phyloP scores from a whole-genome alignment of 495 filamentous ascomycete species.

The Penicillium macrosclerotiorum region DNA sequence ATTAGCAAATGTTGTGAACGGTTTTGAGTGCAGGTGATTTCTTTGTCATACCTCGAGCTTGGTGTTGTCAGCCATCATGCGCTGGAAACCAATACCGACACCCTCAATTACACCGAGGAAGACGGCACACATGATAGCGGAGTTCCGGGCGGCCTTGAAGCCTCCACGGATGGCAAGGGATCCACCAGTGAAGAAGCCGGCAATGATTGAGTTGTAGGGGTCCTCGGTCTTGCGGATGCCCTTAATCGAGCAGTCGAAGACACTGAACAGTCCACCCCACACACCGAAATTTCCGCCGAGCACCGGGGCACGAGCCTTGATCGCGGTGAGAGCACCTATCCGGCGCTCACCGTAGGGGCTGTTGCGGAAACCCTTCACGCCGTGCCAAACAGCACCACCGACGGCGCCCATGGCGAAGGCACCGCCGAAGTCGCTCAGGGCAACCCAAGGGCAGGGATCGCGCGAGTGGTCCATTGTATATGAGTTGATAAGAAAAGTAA shows the following conservation, averaged over 20 bases:
- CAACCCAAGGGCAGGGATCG: slow-evolving; percentile 96
- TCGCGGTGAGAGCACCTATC: slow-evolving; percentile 93
- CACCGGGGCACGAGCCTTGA: slow-evolving; percentile 94
- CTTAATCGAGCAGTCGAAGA: slow-evolving; percentile 95
- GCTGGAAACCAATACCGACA: slow-evolving; percentile 94
- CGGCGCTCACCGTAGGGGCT: slow-evolving; percentile 86
- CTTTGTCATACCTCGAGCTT: slow-evolving; percentile 65
- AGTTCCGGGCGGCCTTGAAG: slow-evolving; percentile 82
- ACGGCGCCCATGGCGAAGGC: slow-evolving; percentile 94
- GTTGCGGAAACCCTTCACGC: slow-evolving; percentile 94
- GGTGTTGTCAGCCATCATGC: slow-evolving; percentile 92
- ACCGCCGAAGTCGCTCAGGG: slow-evolving; percentile 93
- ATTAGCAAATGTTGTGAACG: background rate
- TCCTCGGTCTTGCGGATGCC: slow-evolving; percentile 95
- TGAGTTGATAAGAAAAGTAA: too few species aligned
- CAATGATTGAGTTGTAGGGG: slow-evolving; percentile 81
- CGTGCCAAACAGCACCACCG: slow-evolving; percentile 95
- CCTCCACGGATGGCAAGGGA: slow-evolving; percentile 88
- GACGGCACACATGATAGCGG: slow-evolving; percentile 91
- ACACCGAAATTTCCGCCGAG: slow-evolving; percentile 97
- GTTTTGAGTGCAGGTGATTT: slow-evolving; percentile 1
- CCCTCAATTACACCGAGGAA: slow-evolving; percentile 95
- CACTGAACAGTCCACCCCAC: slow-evolving; percentile 93
- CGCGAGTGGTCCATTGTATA: slow-evolving; percentile 83
- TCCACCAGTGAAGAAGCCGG: slow-evolving; percentile 96